Base-by-base conservation (phyloP, 2,329 filamentous ascomycete genomes). In the Magnaporthiopsis poae region DNA sequence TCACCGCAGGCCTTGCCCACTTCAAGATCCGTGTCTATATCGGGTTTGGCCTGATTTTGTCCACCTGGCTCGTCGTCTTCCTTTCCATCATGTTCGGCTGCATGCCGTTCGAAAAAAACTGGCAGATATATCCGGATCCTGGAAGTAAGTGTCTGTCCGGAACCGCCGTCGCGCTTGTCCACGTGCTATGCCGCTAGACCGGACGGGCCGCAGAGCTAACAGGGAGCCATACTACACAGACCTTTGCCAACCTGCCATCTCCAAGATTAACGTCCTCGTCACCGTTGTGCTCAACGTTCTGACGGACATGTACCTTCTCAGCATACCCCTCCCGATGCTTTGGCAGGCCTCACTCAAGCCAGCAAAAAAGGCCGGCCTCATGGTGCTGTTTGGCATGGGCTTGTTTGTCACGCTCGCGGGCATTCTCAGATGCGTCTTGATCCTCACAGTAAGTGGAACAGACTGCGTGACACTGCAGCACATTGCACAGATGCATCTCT, bases 301-400 rank as follows among this genome's bases (percentile, higher is more conserved):
- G 0, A 80, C 79, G 1, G 79, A 80, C 35, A 15, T 78, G 1
- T 80, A 79, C 59, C 72, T 80, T 2, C 67, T 80, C 39, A 72
- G 74, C 68, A 77, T 81, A 39, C 76, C 78, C 0, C 72, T 79
- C 21, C 75, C 84, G 68, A 81, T 87, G 77, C 75, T 88, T 1
- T 85, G 81, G 78, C 77, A 77, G 67, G 80, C 84, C 0, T 79
- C 78, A 5, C 75, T 88, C 7, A 76, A 74, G 11, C 76, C 78
- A 27, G 73, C 75, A 5, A 83, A 82, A 70, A 88, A 87, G 70
- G 69, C 81, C 1, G 79, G 81, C 3, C 75, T 87, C 0, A 75
- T 84, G 1, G 68, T 84, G 5, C 76, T 88, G 21, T 87, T 86
- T 72, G 80, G 80, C 52, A 83, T 83, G 15, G 84, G 82, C 7